phyloP scores from a whole-genome alignment of 805 yeast genomes.

The Ogataea neopini region DNA sequence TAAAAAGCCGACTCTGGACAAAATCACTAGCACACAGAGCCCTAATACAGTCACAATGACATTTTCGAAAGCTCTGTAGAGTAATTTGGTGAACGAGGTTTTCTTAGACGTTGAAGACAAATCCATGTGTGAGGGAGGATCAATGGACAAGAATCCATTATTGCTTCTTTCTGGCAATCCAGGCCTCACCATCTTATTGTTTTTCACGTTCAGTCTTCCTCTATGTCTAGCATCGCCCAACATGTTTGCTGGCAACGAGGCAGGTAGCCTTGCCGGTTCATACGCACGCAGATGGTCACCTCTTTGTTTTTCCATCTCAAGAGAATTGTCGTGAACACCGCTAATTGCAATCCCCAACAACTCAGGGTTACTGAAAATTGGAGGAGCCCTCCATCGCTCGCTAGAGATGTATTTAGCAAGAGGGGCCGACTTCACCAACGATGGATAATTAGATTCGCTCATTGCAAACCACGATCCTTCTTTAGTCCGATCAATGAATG shows the following conservation, averaged over 20 bases:
- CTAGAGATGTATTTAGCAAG: conserved; percentile 58
- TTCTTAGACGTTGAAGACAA: conserved; percentile 14
- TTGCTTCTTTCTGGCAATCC: conserved; percentile 16
- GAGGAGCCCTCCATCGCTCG: conserved; percentile 44
- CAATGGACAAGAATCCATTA: conserved; percentile 19
- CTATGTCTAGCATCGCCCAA: conserved; percentile 17
- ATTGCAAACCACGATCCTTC: conserved; percentile 83
- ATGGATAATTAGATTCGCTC: conserved; percentile 75
- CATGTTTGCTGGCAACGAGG: conserved; percentile 26
- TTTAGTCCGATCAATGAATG: conserved; percentile 65
- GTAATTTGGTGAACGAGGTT: conserved; percentile 25
- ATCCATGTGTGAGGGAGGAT: conserved; percentile 19
- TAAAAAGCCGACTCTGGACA: conserved; percentile 40
- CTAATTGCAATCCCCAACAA: conserved; percentile 43
- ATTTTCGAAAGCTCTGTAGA: conserved; percentile 45
- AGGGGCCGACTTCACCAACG: conserved; percentile 80
- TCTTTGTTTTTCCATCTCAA: conserved; percentile 8
- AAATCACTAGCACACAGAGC: conserved; percentile 36
- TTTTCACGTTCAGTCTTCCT: conserved; percentile 4
- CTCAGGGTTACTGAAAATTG: conserved; percentile 39
- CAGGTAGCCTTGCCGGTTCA: conserved; percentile 26
- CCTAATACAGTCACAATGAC: conserved; percentile 45
- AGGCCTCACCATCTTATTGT: conserved; percentile 6
- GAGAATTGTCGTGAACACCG: conserved; percentile 49
- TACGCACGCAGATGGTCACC: conserved; percentile 19